These are phyloP conservation scores for Phaeosphaeriaceae sp. DNA, from an alignment of 2,329 filamentous ascomycete species.

Conservation along the genomic window DNA sequence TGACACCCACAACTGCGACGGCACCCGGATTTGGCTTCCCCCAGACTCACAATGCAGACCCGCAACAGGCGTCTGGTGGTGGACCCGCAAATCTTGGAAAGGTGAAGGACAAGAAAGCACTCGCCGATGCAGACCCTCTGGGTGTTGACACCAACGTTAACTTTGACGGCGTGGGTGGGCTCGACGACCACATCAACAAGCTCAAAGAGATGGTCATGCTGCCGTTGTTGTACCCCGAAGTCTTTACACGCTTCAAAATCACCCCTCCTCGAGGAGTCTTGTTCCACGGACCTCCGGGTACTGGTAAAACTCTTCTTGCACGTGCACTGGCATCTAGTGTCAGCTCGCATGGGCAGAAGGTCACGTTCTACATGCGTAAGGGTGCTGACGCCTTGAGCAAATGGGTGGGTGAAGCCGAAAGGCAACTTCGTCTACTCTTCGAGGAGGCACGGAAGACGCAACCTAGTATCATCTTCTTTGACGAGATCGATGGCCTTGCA, in stretches of 20 bases:
- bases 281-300: conserved; percentile 96
- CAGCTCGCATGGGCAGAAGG: conserved; percentile 87
- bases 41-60: conserved; percentile 66
- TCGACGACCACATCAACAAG: conserved; percentile 94
- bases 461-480: conserved; percentile 99
- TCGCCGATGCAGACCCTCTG: conserved; percentile 92
- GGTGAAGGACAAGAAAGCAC: conserved; percentile 88
- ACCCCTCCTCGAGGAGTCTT: conserved; percentile 93
- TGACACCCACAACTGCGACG: conserved; percentile 65
- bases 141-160: conserved; percentile 92
- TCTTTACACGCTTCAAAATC: conserved; percentile 90
- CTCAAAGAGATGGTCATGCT: conserved; percentile 98
- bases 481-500: conserved; percentile 96
- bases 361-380: conserved; percentile 99
- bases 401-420: conserved; percentile 98
- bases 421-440: conserved; percentile 90
- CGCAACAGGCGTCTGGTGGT: conserved; percentile 62
- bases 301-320: conserved; percentile 96
- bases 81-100: conserved; percentile 87
- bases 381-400: conserved; percentile 97
- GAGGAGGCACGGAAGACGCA: conserved; percentile 96
- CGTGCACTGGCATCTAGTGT: conserved; percentile 91
- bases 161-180: conserved; percentile 91
- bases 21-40: conserved; percentile 62
- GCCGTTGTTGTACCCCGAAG: conserved; percentile 91